phyloP scores from a whole-genome alignment of 2,329 filamentous ascomycete species.

The Dryadomyces quercivorus region DNA sequence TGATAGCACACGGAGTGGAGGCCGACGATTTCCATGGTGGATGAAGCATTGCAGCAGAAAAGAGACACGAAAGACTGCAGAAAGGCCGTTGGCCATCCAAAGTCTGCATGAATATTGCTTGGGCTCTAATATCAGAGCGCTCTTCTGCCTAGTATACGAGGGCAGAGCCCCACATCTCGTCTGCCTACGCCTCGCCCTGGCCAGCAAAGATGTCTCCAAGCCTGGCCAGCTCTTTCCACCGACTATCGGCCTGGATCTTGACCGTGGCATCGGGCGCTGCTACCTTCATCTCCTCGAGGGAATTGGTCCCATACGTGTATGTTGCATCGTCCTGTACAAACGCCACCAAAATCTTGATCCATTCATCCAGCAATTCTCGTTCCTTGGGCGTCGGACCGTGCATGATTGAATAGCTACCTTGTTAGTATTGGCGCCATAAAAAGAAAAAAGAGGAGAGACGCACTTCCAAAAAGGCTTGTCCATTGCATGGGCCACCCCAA shows the following conservation, averaged over 20 bases:
- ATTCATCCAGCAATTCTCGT: background rate
- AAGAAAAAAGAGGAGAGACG: background rate
- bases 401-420: background rate
- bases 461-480: background rate
- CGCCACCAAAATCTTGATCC: background rate
- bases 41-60: no score
- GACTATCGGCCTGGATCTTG: background rate
- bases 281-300: background rate
- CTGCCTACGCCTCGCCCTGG: background rate
- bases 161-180: no score
- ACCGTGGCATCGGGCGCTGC: background rate
- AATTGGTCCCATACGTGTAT: background rate
- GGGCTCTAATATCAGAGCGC: no score
- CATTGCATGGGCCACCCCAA: background rate
- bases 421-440: background rate
- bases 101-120: no score
- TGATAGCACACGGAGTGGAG: no score
- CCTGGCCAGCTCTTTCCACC: background rate
- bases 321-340: background rate
- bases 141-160: no score
- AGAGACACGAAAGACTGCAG: no score
- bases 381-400: background rate
- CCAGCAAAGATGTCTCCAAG: background rate
- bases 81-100: no score
- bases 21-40: no score